phyloP scores from a whole-genome alignment of 108 stramenopile genomes.

The Parietichytrium sp. region DNA sequence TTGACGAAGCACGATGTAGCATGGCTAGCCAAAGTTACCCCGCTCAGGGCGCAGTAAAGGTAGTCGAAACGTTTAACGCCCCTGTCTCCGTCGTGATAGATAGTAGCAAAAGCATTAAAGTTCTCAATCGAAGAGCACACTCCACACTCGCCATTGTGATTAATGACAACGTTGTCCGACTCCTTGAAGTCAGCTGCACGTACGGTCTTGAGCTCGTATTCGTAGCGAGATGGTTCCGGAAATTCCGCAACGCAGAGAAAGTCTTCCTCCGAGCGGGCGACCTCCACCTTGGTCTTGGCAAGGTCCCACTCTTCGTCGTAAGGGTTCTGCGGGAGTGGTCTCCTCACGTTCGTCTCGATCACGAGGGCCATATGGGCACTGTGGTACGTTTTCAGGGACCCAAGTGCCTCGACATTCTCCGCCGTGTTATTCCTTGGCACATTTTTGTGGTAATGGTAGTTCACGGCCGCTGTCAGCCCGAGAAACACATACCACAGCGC shows the following conservation, averaged over 20 bases:
- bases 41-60: conserved; percentile 1
- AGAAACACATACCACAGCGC: too few relatives aligned
- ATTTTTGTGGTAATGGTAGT: too few relatives aligned
- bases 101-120: not conserved
- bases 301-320: not conserved
- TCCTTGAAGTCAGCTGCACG: not conserved
- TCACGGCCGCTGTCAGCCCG: too few relatives aligned
- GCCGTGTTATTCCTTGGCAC: too few relatives aligned
- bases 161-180: not conserved
- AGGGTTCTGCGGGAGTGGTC: not conserved
- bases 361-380: not conserved
- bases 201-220: not conserved
- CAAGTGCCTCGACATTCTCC: too few relatives aligned
- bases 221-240: not conserved
- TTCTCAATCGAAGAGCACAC: conserved; percentile 13
- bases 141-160: not conserved
- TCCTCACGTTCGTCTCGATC: not conserved
- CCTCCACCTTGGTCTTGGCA: not conserved
- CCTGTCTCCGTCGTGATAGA: too few relatives aligned
- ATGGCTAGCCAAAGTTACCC: not conserved
- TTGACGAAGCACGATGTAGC: not conserved
- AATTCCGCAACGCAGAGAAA: not conserved
- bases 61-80: too few relatives aligned
- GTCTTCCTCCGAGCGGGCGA: not conserved
- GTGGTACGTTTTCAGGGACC: too few relatives aligned